Percentiles rank a stretch among this genome's conserved stretches.
Conservation (phyloP, 2,329 filamentous ascomycete species). For the Exophiala spinifera region DNA sequence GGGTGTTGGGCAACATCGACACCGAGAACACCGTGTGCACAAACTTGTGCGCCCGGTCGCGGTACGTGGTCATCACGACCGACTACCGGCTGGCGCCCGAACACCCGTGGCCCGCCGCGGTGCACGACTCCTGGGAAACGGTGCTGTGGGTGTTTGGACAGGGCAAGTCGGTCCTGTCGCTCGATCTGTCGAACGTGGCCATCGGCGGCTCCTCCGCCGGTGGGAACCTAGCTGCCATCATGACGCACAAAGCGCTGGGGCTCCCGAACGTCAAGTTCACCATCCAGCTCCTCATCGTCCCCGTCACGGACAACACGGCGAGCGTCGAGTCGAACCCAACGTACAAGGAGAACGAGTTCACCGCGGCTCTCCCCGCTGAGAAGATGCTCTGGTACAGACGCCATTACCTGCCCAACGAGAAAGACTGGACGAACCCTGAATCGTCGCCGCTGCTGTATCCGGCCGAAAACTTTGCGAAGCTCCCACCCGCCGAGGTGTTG, state of each 20-base stretch:
- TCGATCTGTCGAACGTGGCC: conserved; percentile 43
- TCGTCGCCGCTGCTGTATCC: conserved; percentile 54
- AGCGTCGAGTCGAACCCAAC: conserved; percentile 28
- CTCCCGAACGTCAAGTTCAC: conserved; percentile 38
- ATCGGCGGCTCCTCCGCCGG: conserved; percentile 52
- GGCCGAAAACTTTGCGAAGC: conserved; percentile 46
- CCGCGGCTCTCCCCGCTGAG: conserved; percentile 50
- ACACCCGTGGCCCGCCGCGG: neutral
- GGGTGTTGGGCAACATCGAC: conserved; percentile 57
- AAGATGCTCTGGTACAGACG: conserved; percentile 56
- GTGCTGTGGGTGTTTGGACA: neutral
- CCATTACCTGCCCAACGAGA: conserved; percentile 53
- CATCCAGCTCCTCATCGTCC: conserved; percentile 55
- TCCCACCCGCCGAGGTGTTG: conserved; percentile 53
- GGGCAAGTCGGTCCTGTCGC: neutral
- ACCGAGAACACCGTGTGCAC: conserved; percentile 58
- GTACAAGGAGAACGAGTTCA: conserved; percentile 47
- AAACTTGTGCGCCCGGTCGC: conserved; percentile 51
- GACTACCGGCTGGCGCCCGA: conserved; percentile 49
- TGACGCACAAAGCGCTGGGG: conserved; percentile 48
- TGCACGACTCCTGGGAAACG: conserved; percentile 1
- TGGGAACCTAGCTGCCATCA: conserved; percentile 50
- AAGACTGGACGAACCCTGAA: conserved; percentile 50
- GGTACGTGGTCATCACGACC: conserved; percentile 54
- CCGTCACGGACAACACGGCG: conserved; percentile 58